These are phyloP conservation scores for Staphylotrichum tortipilum DNA, from an alignment of 495 filamentous ascomycete genomes.

Conservation along the genomic window DNA sequence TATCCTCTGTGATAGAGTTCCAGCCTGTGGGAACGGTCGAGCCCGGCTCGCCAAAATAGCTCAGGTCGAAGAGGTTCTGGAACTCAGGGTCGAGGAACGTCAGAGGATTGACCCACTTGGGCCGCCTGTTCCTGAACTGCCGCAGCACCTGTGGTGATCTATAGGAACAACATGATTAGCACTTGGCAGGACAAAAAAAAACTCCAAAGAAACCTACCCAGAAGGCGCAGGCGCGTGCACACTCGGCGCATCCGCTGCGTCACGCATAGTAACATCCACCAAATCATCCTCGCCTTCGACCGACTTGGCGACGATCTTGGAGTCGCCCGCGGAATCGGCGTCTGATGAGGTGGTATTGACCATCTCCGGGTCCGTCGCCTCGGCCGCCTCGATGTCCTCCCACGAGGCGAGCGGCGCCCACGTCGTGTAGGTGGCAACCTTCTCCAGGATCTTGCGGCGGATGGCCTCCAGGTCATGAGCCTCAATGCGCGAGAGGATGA, in stretches of 20 bases:
- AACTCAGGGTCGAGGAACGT: slow-evolving; percentile 44
- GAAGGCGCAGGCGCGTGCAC: neutral
- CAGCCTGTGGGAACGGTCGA: slow-evolving; percentile 56
- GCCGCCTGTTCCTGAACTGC: slow-evolving; percentile 27
- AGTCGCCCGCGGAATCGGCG: slow-evolving; percentile 57
- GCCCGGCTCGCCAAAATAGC: slow-evolving; percentile 44
- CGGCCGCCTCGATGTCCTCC: slow-evolving; percentile 41
- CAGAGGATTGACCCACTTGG: slow-evolving; percentile 39
- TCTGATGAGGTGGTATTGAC: slow-evolving; percentile 62
- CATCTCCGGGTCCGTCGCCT: slow-evolving; percentile 58
- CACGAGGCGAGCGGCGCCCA: slow-evolving; percentile 33
- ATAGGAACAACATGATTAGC: neutral
- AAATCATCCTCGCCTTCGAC: slow-evolving; percentile 85
- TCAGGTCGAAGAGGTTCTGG: slow-evolving; percentile 63
- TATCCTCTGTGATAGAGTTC: slow-evolving; percentile 48
- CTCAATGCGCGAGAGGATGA: slow-evolving; percentile 42
- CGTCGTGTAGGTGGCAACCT: slow-evolving; percentile 37
- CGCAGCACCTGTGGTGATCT: slow-evolving; percentile 20
- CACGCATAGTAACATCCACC: slow-evolving; percentile 81
- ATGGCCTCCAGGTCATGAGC: slow-evolving; percentile 42
- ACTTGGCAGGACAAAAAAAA: too few species aligned
- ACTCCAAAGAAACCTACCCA: too few species aligned
- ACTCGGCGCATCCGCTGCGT: slow-evolving; percentile 34
- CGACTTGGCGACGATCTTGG: slow-evolving; percentile 62
- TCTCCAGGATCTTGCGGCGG: slow-evolving; percentile 42